Conservation (phyloP, 352 stramenopile species). For the Globisporangium barbulae region DNA sequence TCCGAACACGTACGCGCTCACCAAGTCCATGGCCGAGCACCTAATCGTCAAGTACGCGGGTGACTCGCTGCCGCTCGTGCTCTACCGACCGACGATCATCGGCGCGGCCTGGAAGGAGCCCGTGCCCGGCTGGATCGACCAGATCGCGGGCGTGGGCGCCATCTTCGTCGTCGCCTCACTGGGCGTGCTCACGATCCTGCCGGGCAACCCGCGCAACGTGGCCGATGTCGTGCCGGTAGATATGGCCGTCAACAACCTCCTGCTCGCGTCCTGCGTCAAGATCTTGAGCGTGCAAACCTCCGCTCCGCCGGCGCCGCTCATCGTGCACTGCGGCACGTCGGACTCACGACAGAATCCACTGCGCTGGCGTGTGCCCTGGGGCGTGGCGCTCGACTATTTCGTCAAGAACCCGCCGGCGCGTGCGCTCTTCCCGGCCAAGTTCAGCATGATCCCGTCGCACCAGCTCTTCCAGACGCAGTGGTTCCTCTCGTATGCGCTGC, state of each 20-base stretch:
- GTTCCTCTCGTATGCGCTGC: conserved; percentile 76
- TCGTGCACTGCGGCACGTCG: conserved; percentile 77
- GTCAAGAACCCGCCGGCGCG: conserved; percentile 56
- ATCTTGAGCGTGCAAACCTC: conserved; percentile 13
- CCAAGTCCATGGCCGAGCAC: conserved; percentile 87
- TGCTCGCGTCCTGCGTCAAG: conserved; percentile 50
- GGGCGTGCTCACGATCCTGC: conserved; percentile 80
- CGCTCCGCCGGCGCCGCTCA: conserved; percentile 41
- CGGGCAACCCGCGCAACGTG: conserved; percentile 72
- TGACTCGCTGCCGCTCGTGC: conserved; percentile 51
- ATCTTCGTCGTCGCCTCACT: conserved; percentile 78
- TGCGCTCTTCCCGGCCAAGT: conserved; percentile 55
- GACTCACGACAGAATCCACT: conserved; percentile 75
- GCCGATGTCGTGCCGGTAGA: conserved; percentile 84
- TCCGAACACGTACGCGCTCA: conserved; percentile 88
- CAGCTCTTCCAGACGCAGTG: conserved; percentile 84
- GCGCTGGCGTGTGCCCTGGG: conserved; percentile 70
- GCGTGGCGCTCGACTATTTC: conserved; percentile 66
- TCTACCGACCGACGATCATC: conserved; percentile 86
- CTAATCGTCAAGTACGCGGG: conserved; percentile 49
- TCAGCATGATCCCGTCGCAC: conserved; percentile 75
- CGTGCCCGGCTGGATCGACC: conserved; percentile 78
- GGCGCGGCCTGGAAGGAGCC: conserved; percentile 85
- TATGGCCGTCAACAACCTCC: conserved; percentile 71
- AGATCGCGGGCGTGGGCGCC: conserved; percentile 70